These are phyloP conservation scores for Colletotrichum melonis DNA, from an alignment of 2,329 filamentous ascomycete species.

Conservation along the genomic window DNA sequence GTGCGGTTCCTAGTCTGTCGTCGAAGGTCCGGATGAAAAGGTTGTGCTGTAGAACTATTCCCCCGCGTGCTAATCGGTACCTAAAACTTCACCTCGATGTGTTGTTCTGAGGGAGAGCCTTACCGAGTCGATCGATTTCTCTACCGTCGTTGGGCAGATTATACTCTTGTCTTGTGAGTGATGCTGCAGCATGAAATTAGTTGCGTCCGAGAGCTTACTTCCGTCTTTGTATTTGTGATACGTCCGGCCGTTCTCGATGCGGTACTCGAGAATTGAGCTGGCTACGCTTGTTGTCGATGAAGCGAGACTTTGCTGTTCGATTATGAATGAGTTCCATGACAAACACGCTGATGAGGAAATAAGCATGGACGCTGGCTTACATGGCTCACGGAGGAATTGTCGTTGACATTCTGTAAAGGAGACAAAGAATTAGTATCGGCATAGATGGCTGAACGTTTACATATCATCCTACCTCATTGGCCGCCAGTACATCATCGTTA, in stretches of 20 bases:
- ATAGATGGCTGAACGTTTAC: no score
- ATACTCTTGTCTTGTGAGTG: not conserved
- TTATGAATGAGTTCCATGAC: not conserved
- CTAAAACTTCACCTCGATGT: no score
- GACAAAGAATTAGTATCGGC: no score
- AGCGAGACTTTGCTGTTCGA: not conserved
- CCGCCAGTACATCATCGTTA: not conserved
- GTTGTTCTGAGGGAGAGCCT: not conserved
- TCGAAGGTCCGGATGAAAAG: not conserved
- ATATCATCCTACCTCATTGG: not conserved
- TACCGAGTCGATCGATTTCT: conserved; percentile 2
- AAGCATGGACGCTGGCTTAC: not conserved
- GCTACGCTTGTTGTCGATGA: not conserved
- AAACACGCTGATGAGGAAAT: no score
- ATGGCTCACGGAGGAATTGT: not conserved
- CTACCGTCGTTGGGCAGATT: not conserved
- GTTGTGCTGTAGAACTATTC: not conserved
- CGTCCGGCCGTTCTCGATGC: conserved; percentile 48
- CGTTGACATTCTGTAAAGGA: not conserved
- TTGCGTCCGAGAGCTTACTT: not conserved
- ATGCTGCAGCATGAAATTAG: no score
- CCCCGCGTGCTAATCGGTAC: not conserved
- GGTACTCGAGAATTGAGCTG: not conserved
- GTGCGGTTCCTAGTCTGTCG: not conserved
- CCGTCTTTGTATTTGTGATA: conserved; percentile 45